phyloP scores from a whole-genome alignment of 2,329 filamentous ascomycete species.

The Venturiaceae sp. region DNA sequence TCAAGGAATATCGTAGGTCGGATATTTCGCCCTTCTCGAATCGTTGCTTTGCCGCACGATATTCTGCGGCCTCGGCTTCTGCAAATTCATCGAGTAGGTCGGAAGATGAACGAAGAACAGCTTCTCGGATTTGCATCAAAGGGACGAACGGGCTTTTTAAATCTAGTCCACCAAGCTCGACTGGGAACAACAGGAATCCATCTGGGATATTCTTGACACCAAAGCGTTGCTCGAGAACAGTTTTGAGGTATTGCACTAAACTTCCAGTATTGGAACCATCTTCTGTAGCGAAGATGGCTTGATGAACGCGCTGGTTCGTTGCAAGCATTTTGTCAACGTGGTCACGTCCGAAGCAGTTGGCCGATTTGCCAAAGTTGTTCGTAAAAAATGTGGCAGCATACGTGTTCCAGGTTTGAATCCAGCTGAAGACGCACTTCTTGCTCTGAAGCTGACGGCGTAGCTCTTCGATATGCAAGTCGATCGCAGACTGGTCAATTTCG shows the following conservation, averaged over 20 bases:
- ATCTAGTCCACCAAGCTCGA: slow-evolving; percentile 35
- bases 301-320: slow-evolving; percentile 43
- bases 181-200: slow-evolving; percentile 37
- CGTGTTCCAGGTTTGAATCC: slow-evolving; percentile 51
- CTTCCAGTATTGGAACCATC: slow-evolving; percentile 10
- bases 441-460: slow-evolving; percentile 47
- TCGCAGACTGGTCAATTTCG: slow-evolving; percentile 48
- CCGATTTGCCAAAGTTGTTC: slow-evolving; percentile 47
- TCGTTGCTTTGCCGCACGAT: slow-evolving; percentile 18
- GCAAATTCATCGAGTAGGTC: slow-evolving; percentile 9
- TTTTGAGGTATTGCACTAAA: slow-evolving; percentile 43
- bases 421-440: slow-evolving; percentile 46
- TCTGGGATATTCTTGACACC: slow-evolving; percentile 30
- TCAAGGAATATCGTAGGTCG: not conserved
- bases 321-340: slow-evolving; percentile 47
- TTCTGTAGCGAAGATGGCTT: slow-evolving; percentile 32
- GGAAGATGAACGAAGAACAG: slow-evolving; percentile 11
- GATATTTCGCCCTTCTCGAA: slow-evolving; percentile 19
- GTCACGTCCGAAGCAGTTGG: slow-evolving; percentile 42
- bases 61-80: slow-evolving; percentile 21
- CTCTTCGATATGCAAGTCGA: slow-evolving; percentile 50
- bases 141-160: slow-evolving; percentile 37
- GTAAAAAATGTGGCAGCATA: slow-evolving; percentile 48
- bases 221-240: slow-evolving; percentile 28
- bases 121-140: slow-evolving; percentile 20